Evolutionary conservation across 192 early-diverging fungal species (phyloP).

Genomic region (Pilaira anomala): DNA sequence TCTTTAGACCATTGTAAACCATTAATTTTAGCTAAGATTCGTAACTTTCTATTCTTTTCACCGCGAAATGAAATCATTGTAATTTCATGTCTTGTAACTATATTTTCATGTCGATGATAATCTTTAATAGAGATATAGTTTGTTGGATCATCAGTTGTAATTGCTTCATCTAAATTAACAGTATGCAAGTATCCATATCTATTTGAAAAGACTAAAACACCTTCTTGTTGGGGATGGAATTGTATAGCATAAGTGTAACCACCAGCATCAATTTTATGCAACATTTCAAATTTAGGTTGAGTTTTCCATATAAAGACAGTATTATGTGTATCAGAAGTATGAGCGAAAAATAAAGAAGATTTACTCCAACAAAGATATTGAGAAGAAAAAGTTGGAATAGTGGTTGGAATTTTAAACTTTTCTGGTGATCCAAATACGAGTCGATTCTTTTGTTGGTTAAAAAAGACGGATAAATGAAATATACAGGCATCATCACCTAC

Average conservation of each 20-base stretch:
- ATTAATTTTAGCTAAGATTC: constrained; percentile 47
- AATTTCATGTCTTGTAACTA: constrained; percentile 43
- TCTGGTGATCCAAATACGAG: constrained; percentile 1
- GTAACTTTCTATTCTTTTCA: constrained; percentile 35
- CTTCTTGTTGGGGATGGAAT: constrained; percentile 46
- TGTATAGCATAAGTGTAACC: constrained; percentile 41
- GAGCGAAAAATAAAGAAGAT: constrained; percentile 46
- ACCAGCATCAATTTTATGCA: constrained; percentile 40
- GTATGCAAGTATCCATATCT: constrained; percentile 54
- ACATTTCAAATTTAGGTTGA: constrained; percentile 31
- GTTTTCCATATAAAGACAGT: constrained; percentile 46
- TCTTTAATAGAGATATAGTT: not conserved
- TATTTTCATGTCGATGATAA: not conserved
- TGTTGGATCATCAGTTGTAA: constrained; percentile 19
- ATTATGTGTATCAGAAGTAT: constrained; percentile 43
- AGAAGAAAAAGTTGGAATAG: constrained; percentile 28
- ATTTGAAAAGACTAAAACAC: constrained; percentile 44
- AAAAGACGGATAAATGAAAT: constrained; percentile 1
- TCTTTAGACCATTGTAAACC: constrained; percentile 46
- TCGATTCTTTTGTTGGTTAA: not conserved
- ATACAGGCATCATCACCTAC: constrained; percentile 41
- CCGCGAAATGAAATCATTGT: constrained; percentile 50
- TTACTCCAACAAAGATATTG: constrained; percentile 48
- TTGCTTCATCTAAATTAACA: constrained; percentile 35
- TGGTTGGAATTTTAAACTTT: constrained; percentile 4